Base-by-base conservation (phyloP, 257 asterid genomes). In the Nicotiana undulata region DNA sequence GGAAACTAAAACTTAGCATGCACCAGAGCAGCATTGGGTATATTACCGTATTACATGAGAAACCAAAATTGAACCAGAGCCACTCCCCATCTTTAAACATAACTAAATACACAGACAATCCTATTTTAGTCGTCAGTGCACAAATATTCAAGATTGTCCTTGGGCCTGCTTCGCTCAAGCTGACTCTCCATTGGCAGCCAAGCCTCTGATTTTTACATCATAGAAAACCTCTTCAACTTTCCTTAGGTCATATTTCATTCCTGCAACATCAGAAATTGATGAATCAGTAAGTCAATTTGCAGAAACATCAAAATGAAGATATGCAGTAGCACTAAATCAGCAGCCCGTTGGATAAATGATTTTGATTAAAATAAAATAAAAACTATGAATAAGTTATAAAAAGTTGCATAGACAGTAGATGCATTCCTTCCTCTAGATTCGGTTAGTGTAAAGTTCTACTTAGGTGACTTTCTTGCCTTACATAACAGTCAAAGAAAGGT, bases 211-310 rank as follows among this genome's bases (percentile, higher is more conserved):
- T 85, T 96, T 96, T 81, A 94, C 99, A 5, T 94, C 99, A 26
- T 96, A 96, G 78, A 88, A 82, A 4, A 96, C 98, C 80, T 96
- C 99, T 85, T 96, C 99, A 28, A 96, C 97, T 84, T 85, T 91
- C 81, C 97, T 86, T 75, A 96, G 95, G 84, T 96, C 98, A 61
- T 94, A 96, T 84, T 94, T 96, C 99, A 96, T 96, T 84, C 98
- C 99, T 96, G 88, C 63, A 84, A 81, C 81, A 59, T 13, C 11
- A 52, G 18, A 22, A 37, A 20, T 34, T 40, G 13, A 61, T 1
- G 67, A 24, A 0, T 10, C n/a, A 40, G 31, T 9, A 68, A 37
- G 31, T 67, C 76, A 13, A 70, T 70, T 22, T 5, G 59, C 3
- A 67, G 56, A 40, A 68, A 16, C 37, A 28, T 0, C 9, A 22